These are phyloP conservation scores for Apiospora sp. DNA, from an alignment of 2,329 filamentous ascomycete species.

Conservation along the genomic window DNA sequence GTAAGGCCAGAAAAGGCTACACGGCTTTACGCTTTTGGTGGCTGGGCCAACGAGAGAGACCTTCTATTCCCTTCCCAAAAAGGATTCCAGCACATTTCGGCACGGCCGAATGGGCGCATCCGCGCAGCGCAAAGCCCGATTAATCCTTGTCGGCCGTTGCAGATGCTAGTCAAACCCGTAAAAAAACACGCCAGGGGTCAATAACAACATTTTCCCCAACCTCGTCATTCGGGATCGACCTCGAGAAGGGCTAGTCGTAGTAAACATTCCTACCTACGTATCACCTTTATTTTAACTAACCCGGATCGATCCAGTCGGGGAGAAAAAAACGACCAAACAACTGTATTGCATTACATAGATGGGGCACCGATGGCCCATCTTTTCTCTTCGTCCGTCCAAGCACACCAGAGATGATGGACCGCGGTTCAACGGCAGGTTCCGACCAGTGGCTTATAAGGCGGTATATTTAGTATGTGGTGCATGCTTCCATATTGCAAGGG, in stretches of 20 bases:
- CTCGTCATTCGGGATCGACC: not conserved
- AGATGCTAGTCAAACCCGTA: slow-evolving; percentile 14
- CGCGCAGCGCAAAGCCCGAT: slow-evolving; percentile 3
- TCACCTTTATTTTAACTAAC: not conserved
- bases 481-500: slow-evolving; percentile 8
- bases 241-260: not conserved
- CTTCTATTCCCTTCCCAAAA: too few species aligned
- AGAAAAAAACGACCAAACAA: not conserved
- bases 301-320: not conserved
- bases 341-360: not conserved
- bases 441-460: not conserved
- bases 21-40: not conserved
- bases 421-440: not conserved
- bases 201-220: not conserved
- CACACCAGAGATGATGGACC: not conserved
- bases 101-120: slow-evolving; percentile 13
- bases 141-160: slow-evolving; percentile 5
- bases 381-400: not conserved
- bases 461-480: not conserved
- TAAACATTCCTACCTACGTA: not conserved
- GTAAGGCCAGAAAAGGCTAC: not conserved
- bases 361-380: not conserved
- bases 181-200: not conserved
- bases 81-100: slow-evolving; percentile 7
- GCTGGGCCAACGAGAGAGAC: slow-evolving; percentile 13